Percentiles rank a stretch among this genome's conserved stretches.
Conservation (phyloP, 2,329 filamentous ascomycete genomes). For the Botrytis porri region DNA sequence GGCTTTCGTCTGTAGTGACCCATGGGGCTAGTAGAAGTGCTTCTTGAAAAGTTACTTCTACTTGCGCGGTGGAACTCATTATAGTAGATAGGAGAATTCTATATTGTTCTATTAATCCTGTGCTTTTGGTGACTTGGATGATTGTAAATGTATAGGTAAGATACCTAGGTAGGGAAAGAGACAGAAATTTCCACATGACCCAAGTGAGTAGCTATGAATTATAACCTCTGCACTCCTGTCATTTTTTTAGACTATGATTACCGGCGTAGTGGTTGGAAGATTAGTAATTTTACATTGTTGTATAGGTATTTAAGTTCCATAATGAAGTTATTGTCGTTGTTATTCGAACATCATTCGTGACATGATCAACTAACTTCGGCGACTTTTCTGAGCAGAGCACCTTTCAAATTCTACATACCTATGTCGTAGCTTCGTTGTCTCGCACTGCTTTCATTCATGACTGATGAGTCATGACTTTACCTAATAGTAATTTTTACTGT, state of each 20-base stretch:
- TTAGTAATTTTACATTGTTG: background rate
- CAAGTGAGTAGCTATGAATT: background rate
- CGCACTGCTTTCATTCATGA: fast-evolving
- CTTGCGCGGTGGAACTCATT: background rate
- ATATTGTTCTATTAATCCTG: background rate
- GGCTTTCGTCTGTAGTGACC: constrained; percentile 4
- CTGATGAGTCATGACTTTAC: too few relatives aligned
- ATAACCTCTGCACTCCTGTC: background rate
- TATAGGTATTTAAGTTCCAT: background rate
- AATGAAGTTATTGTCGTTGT: background rate
- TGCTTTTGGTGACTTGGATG: background rate
- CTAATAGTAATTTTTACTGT: too few relatives aligned
- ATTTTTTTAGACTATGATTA: background rate
- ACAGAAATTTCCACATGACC: background rate
- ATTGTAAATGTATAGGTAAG: background rate
- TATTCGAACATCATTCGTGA: background rate
- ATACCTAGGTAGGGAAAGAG: background rate
- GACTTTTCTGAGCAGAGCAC: background rate
- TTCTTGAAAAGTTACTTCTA: background rate
- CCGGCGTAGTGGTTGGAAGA: background rate
- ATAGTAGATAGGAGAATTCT: background rate
- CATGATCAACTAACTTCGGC: too few relatives aligned
- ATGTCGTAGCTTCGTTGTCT: background rate
- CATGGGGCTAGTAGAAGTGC: background rate
- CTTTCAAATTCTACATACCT: background rate